Evolutionary conservation across 225 moss, liverwort and hornwort species (phyloP).

Genomic region (Bryoerythrophyllum caledonicum): DNA sequence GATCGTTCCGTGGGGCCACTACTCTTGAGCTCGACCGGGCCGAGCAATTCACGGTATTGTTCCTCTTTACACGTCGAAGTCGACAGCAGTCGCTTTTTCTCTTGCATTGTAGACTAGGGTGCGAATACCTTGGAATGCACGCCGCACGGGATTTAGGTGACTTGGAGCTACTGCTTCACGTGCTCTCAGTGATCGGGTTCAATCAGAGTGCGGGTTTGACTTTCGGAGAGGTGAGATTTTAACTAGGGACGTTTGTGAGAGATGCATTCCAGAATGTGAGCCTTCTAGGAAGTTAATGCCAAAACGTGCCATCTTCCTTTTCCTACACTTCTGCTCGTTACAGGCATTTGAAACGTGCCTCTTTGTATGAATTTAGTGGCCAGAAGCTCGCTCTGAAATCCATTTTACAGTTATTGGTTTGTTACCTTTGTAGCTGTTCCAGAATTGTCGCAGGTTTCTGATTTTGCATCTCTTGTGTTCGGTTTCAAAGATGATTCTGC

Average conservation of each 20-base stretch:
- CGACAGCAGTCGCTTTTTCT: background rate
- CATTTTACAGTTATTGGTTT: background rate
- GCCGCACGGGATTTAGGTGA: background rate
- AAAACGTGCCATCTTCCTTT: background rate
- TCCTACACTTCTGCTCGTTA: background rate
- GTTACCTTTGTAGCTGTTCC: background rate
- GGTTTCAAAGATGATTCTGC: constrained; percentile 27
- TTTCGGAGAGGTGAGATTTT: background rate
- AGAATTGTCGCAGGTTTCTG: background rate
- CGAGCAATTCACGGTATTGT: constrained; percentile 15
- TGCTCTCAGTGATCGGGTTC: background rate
- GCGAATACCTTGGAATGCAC: background rate
- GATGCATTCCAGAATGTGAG: background rate
- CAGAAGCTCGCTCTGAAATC: background rate
- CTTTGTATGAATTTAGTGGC: background rate
- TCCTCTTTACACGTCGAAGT: background rate
- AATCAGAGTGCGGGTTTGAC: background rate
- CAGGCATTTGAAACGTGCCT: background rate
- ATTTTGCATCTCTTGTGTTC: constrained; percentile 4
- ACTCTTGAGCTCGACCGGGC: background rate
- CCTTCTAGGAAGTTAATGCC: background rate
- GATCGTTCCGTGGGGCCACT: background rate
- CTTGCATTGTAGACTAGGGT: background rate
- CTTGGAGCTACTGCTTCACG: background rate
- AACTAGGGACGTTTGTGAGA: background rate